Base-by-base conservation (phyloP, 352 stramenopile species). In the Thalassiosira allenii region DNA sequence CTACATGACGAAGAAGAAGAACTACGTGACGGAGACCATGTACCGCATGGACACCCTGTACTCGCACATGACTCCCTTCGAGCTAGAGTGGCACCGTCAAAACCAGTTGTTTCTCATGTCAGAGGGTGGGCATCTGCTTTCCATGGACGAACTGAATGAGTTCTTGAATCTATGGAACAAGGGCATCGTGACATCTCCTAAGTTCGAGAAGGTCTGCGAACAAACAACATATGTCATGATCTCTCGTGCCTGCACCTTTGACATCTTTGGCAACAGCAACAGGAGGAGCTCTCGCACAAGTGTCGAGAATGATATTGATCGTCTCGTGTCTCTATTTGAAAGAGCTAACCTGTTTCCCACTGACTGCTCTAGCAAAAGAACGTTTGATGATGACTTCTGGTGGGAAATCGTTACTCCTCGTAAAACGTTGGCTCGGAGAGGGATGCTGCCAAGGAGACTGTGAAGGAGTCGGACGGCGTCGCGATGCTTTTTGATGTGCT, bases 111-210 rank as follows among this genome's bases (percentile, higher is more conserved):
- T 51, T 43, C 9, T 65, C 0, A 57, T 75, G 66, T 29, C 40
- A 27, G 37, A 56, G 17, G 33, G 23, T 17, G 34, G 54, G 2
- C 56, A 75, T 37, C 34, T 34, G 30, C 25, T 75, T 9, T 58
- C 32, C 27, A 9, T 61, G 1, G 66, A 75, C 34, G 54, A 75
- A 23, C 5, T 75, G 34, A 75, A 75, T 51, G 54, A 75, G 30
- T 59, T 59, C 12, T 32, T 67, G 8, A 75, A 75, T n/a, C 8
- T 67, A 1, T 75, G 66, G 66, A 47, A 70, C 27, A 70, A 70
- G 23, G 9, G 3, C 12, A 43, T 25, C 11, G 61, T 70, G 20
- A 4, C 9, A 29, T 30, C 23, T 11, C 22, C 27, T 2, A 22
- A 54, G 4, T 70, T 70, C 34, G 61, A 2, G 2, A 58, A 54